These are phyloP conservation scores for Clavaria fumosa DNA, from an alignment of 768 basidiomycete genomes.

Conservation along the genomic window DNA sequence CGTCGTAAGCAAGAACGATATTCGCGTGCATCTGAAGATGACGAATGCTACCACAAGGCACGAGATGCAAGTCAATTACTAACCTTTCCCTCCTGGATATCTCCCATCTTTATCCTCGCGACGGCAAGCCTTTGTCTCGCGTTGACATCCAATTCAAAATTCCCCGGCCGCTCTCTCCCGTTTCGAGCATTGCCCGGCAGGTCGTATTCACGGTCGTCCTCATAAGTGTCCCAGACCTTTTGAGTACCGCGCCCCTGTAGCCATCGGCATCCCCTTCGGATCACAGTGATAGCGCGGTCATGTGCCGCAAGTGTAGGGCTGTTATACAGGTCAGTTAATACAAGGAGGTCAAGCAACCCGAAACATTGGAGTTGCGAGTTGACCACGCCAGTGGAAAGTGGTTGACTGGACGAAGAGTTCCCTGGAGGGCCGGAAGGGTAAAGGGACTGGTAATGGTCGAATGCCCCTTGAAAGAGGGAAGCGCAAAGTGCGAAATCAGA, in stretches of 20 bases:
- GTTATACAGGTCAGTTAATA: slow-evolving; percentile 75
- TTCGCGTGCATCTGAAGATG: slow-evolving; percentile 54
- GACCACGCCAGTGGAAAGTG: no score
- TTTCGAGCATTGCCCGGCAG: slow-evolving; percentile 25
- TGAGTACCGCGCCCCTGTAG: slow-evolving; percentile 68
- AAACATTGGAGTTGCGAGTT: no score
- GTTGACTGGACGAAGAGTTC: neutral
- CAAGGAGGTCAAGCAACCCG: slow-evolving; percentile 54
- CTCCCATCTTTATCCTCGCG: slow-evolving; percentile 65
- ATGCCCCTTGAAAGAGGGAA: slow-evolving; percentile 53
- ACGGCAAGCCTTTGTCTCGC: slow-evolving; percentile 75
- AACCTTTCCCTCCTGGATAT: slow-evolving; percentile 73
- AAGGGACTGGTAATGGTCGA: slow-evolving; percentile 44
- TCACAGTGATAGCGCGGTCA: slow-evolving; percentile 48
- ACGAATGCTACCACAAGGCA: neutral
- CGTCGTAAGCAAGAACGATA: slow-evolving; percentile 54
- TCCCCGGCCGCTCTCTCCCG: slow-evolving; percentile 38
- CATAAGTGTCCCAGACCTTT: slow-evolving; percentile 64
- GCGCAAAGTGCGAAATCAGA: slow-evolving; percentile 52
- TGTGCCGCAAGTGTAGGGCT: slow-evolving; percentile 51
- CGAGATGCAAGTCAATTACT: slow-evolving; percentile 7
- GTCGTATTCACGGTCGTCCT: slow-evolving; percentile 88
- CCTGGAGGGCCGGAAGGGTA: slow-evolving; percentile 27
- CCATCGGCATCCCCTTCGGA: slow-evolving; percentile 75
- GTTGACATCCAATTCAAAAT: slow-evolving; percentile 53